A percentile compares a stretch with the other conserved stretches of the same genome.
phyloP scores from a whole-genome alignment of 176 grass and related monocot species.

The Triticum aestivum region IWGSC_CS_RefSeq_v2.1 NC_057813.1:667236381-667236880 shows the following conservation, averaged over 20 bases:
- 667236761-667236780: background rate
- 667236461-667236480: conserved; percentile 44
- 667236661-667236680: conserved; percentile 1
- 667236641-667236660: background rate
- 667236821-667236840: background rate
- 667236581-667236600: conserved; percentile 7
- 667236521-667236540: background rate
- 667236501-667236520: background rate
- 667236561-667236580: background rate
- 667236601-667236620: background rate
- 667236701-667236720: background rate
- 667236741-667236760: background rate
- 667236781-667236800: background rate
- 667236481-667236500: conserved; percentile 16
- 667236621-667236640: background rate
- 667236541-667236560: background rate
- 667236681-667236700: background rate
- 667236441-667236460: conserved; percentile 34
- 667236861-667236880: background rate
- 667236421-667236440: conserved; percentile 38
- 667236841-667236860: background rate
- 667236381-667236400: conserved; percentile 27
- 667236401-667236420: conserved; percentile 19
- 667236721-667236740: background rate
- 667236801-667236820: background rate